A percentile compares a stretch with the other conserved stretches of the same genome.
Conservation (phyloP, 192 early-diverging fungal species). For the Spizellomyces sp. region DNA sequence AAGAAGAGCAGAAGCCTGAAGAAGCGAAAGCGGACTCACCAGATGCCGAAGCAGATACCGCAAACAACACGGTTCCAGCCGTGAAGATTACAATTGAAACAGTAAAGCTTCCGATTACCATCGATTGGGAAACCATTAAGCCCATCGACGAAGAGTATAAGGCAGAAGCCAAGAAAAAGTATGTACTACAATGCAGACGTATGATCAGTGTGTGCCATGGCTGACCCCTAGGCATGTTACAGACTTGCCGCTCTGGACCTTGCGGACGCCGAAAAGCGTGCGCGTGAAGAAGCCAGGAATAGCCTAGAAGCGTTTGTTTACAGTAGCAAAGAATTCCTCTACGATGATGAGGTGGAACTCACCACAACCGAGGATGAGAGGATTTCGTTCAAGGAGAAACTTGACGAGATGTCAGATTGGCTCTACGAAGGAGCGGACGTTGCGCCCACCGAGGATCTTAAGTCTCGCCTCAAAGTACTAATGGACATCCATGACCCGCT, state of each 20-base stretch:
- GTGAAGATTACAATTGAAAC: constrained; percentile 52
- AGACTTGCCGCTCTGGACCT: constrained; percentile 72
- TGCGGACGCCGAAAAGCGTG: constrained; percentile 67
- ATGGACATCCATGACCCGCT: constrained; percentile 49
- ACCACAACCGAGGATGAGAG: constrained; percentile 77
- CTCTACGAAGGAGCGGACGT: constrained; percentile 77
- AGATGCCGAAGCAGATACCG: constrained; percentile 7
- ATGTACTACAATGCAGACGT: constrained; percentile 25
- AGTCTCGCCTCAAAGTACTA: constrained; percentile 42
- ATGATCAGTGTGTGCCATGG: constrained; percentile 18
- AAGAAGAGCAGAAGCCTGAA: constrained; percentile 22
- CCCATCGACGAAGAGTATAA: constrained; percentile 52
- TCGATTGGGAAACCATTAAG: constrained; percentile 55
- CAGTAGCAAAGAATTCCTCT: constrained; percentile 76
- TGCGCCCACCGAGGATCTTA: constrained; percentile 52
- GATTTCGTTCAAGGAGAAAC: constrained; percentile 54
- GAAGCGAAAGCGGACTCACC: constrained; percentile 21
- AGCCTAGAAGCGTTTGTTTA: constrained; percentile 90
- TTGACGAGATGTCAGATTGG: constrained; percentile 78
- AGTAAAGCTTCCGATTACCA: constrained; percentile 60
- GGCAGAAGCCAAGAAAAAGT: constrained; percentile 38
- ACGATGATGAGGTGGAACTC: constrained; percentile 69
- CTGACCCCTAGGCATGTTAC: neutral
- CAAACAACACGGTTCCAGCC: constrained; percentile 19
- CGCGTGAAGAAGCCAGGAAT: constrained; percentile 84